A percentile compares a stretch with the other conserved stretches of the same genome.
phyloP scores from a whole-genome alignment of 139 green algal species.

The Cymbomonas tetramitiformis region DNA sequence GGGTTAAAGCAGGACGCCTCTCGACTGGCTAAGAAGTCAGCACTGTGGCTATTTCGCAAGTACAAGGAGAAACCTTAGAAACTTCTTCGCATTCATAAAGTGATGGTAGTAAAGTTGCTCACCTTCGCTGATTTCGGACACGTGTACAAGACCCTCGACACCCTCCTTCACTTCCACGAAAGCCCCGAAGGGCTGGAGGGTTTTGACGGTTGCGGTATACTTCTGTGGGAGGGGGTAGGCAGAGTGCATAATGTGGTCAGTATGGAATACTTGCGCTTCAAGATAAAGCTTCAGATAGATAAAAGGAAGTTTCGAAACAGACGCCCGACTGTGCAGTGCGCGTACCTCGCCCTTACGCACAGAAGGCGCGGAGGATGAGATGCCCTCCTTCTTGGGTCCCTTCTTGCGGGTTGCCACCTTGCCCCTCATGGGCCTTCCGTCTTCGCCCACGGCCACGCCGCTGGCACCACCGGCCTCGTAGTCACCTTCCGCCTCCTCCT shows the following conservation, averaged over 20 bases:
- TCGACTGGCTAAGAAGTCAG: slow-evolving; percentile 27
- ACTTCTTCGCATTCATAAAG: slow-evolving; percentile 21
- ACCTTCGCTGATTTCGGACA: slow-evolving; percentile 42
- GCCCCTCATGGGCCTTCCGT: background rate
- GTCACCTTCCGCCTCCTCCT: background rate
- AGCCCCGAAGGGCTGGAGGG: slow-evolving; percentile 40
- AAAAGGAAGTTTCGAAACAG: too few relatives aligned
- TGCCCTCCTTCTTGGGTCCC: slow-evolving; percentile 10
- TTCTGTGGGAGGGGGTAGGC: too few relatives aligned
- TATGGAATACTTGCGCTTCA: too few relatives aligned
- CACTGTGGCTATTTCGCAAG: slow-evolving; percentile 29
- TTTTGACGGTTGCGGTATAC: too few relatives aligned
- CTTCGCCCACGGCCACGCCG: background rate
- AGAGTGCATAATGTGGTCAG: too few relatives aligned
- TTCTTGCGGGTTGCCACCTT: slow-evolving; percentile 28
- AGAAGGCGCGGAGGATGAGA: too few relatives aligned
- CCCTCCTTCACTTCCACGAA: slow-evolving; percentile 54
- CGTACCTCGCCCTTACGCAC: too few relatives aligned
- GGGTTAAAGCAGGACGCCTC: background rate
- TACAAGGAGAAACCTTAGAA: slow-evolving; percentile 37
- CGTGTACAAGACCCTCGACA: slow-evolving; percentile 50
- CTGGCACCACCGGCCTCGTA: slow-evolving; percentile 7
- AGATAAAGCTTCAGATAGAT: too few relatives aligned
- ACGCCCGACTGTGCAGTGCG: too few relatives aligned
- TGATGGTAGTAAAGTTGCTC: slow-evolving; percentile 9